Evolutionary conservation across 257 asterid species (phyloP), one percentile per base, ranked within the genome.

Genomic region (Anisodus tanguticus): DNA sequence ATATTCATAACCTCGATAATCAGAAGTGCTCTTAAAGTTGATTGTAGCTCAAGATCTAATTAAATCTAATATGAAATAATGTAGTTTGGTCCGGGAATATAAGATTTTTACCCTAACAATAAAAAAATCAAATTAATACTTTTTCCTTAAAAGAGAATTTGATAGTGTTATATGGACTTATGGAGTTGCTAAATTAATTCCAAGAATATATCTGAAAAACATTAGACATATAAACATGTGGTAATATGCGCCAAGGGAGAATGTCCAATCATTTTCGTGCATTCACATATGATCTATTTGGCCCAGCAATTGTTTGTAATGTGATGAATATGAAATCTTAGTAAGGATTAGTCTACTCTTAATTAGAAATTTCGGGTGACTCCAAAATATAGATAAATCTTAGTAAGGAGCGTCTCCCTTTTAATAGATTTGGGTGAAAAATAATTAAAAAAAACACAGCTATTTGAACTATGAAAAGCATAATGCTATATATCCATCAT

Each of bases 391-490:
- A 15, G 1, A 68, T 12, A 37, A 35, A 3, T 69, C 10, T 3
- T 39, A 37, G 3, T 10, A 11, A 64, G 0, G 5, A 26, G 7
- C 4, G 8, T 22, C 37, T 22, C 16, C 4, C 1, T 2, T 60
- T 60, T 62, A 62, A 2, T 19, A 19, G 4, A 0, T 9, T 3
- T 64, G 0, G 8, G 2, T 5, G 10, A 2, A 35, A 26, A 26
- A 0, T 55, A n/a, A n/a, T 0, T 4, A 55, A 12, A 17, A 31
- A 62, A 26, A 12, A 37, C 12, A 68, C 10, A 69, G 16, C 26
- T 39, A 68, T 70, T 41, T 71, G 79, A 71, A 71, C 57, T n/a
- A 45, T 17, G 37, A 51, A 76, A 22, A 76, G 9, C 63, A 76
- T 26, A 17, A 53, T 76, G 19, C 22, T 51, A 22, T 10, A 37